These are phyloP conservation scores for Ceratocystis lukuohia DNA, from an alignment of 2,329 filamentous ascomycete genomes.

Conservation along the genomic window DNA sequence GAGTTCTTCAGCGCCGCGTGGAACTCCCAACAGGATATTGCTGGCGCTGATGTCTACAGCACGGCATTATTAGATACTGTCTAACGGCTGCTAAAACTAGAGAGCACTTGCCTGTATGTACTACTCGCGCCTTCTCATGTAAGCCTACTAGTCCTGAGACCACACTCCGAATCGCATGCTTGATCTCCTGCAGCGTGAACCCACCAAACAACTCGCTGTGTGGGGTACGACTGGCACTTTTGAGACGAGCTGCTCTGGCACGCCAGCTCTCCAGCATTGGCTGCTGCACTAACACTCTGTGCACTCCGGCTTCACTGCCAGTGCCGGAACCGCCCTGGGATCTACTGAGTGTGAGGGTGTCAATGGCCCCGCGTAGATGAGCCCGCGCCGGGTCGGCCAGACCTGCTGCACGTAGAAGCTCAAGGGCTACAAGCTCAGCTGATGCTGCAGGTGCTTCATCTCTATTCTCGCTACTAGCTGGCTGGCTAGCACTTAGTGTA, in stretches of 20 bases:
- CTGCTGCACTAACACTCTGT: neutral
- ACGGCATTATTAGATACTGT: neutral
- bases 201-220: neutral
- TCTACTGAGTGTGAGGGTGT: neutral
- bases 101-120: neutral
- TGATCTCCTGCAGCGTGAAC: neutral
- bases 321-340: too few species aligned
- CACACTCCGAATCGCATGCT: neutral
- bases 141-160: neutral
- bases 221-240: neutral
- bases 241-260: neutral
- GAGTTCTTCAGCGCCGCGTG: neutral
- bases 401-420: neutral
- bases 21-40: neutral
- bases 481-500: neutral
- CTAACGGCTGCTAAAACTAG: neutral
- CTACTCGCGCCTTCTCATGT: neutral
- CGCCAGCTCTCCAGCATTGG: slow-evolving; percentile 8
- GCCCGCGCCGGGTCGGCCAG: neutral
- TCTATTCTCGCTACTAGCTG: too few species aligned
- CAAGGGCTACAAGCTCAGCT: neutral
- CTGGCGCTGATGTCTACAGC: slow-evolving; percentile 4
- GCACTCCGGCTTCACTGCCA: neutral
- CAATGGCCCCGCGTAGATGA: neutral
- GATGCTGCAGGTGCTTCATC: neutral